Base-by-base conservation (phyloP, 2,329 filamentous ascomycete genomes). In the Ambrosiella cleistominuta region DNA sequence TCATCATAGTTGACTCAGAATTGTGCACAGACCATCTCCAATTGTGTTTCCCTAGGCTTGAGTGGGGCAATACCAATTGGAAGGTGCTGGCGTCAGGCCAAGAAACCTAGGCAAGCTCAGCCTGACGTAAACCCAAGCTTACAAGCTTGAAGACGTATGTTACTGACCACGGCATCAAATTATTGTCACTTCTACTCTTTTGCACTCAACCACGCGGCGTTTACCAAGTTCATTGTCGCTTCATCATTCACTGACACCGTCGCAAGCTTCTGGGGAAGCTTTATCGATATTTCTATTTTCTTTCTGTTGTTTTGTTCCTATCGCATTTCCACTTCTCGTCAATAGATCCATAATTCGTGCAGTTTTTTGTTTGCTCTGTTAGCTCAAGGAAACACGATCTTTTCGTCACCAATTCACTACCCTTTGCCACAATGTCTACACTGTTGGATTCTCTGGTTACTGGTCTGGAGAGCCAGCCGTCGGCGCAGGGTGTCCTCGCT, bases 401-500 rank as follows among this genome's bases (percentile, higher is more conserved):
- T n/a, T 42, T n/a, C 6, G 15, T 27, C 19, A 51, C 35, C 47
- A 35, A 11, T 19, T 9, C 17, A 35, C 27, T 11, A 3, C 13
- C 47, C 11, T 11, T 7, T 51, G 4, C 59, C 68, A 75, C 66
- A 61, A 98, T 97, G 93, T 87, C 52, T 39, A 97, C 91, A 87
- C 93, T 69, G 88, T 87, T 70, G 27, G 27, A 27, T 27, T 27
- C 27, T 27, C 27, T 27, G 27, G 27, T 27, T 5, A 27, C 27
- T 3, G 27, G 27, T 27, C 27, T 27, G 80, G 97, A 69, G 9
- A n/a, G 38, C 52, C 38, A 42, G 12, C 15, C 90, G 67, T 96
- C 91, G 65, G 93, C 93, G 64, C 91, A 88, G 64, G 93, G 93
- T 71, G 83, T 98, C 61, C 81, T 98, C 69, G 91, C 89, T 74